phyloP scores from a whole-genome alignment of 1,284 basidiomycete species.

The Cystobasidium slooffiae region DNA sequence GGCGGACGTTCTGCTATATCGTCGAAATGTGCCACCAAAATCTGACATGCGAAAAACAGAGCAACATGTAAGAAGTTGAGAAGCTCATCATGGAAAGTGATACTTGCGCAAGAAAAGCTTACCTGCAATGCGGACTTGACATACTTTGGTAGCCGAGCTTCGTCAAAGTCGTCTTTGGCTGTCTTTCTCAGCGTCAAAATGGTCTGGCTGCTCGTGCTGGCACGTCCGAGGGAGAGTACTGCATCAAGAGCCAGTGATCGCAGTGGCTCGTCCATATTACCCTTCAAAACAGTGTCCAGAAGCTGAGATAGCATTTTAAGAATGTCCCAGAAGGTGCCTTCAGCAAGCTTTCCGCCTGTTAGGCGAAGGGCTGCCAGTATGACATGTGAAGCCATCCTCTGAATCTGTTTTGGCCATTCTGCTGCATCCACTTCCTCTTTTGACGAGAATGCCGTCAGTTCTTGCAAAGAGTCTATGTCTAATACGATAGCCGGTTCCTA shows the following conservation, averaged over 20 bases:
- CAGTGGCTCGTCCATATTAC: neutral
- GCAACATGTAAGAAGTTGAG: neutral
- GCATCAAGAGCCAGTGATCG: neutral
- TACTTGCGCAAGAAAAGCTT: neutral
- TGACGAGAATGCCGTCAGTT: neutral
- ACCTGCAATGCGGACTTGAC: neutral
- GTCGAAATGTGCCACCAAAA: neutral
- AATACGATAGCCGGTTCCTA: neutral
- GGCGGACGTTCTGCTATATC: neutral
- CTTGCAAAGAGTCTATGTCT: neutral
- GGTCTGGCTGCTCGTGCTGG: neutral
- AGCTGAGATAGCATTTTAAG: neutral
- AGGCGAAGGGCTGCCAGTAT: neutral
- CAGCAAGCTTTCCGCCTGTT: neutral
- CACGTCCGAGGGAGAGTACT: neutral
- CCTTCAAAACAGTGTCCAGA: neutral
- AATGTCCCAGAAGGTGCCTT: neutral
- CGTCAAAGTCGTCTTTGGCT: too few relatives aligned
- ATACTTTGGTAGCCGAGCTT: too few relatives aligned
- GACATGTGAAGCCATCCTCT: neutral
- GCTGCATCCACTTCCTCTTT: neutral
- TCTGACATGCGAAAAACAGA: neutral
- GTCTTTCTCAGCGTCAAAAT: too few relatives aligned
- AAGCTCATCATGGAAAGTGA: too few relatives aligned
- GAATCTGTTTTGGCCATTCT: slow-evolving; percentile 1